A percentile compares a stretch with the other conserved stretches of the same genome.
phyloP scores from a whole-genome alignment of 176 grass and related monocot species.

The Oryza glaberrima region DNA sequence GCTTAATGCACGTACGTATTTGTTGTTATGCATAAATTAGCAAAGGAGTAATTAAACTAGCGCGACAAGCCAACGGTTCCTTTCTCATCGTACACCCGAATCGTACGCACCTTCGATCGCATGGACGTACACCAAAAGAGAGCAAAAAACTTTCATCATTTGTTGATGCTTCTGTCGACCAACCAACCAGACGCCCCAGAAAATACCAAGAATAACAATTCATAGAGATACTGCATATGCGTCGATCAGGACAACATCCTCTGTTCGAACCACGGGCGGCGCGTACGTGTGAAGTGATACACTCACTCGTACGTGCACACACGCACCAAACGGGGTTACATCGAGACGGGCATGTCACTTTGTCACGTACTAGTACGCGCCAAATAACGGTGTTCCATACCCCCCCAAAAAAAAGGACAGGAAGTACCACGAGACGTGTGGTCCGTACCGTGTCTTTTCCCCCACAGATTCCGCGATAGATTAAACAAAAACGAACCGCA shows the following conservation, averaged over 20 bases:
- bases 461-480: constrained; percentile 1
- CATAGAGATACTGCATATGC: neutral
- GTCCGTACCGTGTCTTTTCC: neutral
- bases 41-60: neutral
- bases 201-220: neutral
- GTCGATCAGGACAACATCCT: neutral
- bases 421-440: neutral
- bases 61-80: neutral
- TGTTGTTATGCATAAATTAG: neutral
- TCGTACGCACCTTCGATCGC: constrained; percentile 21
- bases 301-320: neutral
- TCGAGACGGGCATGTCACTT: neutral
- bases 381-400: neutral
- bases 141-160: neutral
- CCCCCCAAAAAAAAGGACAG: neutral
- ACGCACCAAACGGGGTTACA: neutral
- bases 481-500: neutral
- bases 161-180: constrained; percentile 23
- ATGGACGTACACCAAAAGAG: neutral
- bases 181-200: constrained; percentile 36
- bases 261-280: neutral
- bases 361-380: neutral
- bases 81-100: constrained; percentile 9
- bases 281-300: neutral
- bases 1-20: neutral